Evolutionary conservation across 2,329 filamentous ascomycete species (phyloP).

Genomic region (Pseudogymnoascus pannorum): DNA sequence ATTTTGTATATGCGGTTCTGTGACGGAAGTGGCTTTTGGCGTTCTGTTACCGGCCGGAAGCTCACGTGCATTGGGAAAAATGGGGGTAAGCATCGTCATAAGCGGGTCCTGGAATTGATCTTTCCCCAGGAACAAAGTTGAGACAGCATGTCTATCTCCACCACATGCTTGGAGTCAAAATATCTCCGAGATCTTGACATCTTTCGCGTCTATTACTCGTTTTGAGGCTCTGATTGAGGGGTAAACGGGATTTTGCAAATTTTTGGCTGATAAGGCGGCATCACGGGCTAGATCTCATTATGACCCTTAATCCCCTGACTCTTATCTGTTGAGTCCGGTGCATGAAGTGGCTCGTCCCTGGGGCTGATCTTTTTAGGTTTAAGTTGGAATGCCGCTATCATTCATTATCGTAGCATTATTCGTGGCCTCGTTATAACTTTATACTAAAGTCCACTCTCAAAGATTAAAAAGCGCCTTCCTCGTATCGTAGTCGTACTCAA

Average conservation of each 20-base stretch:
- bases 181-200: background rate
- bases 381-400: background rate
- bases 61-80: background rate
- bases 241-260: background rate
- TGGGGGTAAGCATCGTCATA: background rate
- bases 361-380: background rate
- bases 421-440: background rate
- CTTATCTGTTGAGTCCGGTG: background rate
- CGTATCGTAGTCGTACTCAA: conserved; percentile 22
- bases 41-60: background rate
- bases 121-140: background rate
- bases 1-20: too few relatives aligned
- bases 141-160: background rate
- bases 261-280: background rate
- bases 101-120: background rate
- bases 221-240: background rate
- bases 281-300: background rate
- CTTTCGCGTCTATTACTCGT: background rate
- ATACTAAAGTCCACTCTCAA: background rate
- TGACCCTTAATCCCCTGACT: background rate
- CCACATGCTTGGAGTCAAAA: background rate
- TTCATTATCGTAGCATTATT: background rate
- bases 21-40: background rate
- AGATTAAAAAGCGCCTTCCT: conserved; percentile 20
- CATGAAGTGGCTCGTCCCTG: background rate